Conservation (phyloP, 345 rosid species). For the Citrus trifoliata region DNA sequence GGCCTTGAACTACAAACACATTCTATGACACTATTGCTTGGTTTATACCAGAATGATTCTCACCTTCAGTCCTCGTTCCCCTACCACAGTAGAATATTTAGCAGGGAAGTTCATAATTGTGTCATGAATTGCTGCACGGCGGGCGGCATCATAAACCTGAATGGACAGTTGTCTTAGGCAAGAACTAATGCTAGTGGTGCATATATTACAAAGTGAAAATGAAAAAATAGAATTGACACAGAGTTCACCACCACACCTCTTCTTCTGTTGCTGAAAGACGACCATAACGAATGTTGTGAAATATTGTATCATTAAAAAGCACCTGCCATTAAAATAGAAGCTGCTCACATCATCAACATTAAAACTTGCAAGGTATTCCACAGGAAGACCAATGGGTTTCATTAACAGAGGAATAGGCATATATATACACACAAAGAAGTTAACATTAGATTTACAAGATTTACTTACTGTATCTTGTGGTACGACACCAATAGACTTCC, state of each 20-base stretch:
- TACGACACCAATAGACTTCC: slow-evolving; percentile 81
- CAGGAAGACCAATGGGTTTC: background rate
- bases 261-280: slow-evolving; percentile 86
- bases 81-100: slow-evolving; percentile 87
- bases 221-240: background rate
- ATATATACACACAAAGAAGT: background rate
- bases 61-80: slow-evolving; percentile 99
- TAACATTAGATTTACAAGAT: slow-evolving; percentile 2
- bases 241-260: slow-evolving; percentile 50
- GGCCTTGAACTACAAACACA: background rate
- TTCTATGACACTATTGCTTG: background rate
- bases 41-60: slow-evolving; percentile 23
- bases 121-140: slow-evolving; percentile 90
- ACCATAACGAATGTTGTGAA: slow-evolving; percentile 93
- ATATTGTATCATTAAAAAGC: slow-evolving; percentile 94
- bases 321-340: slow-evolving; percentile 54
- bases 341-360: slow-evolving; percentile 6
- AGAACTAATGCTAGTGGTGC: background rate
- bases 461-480: slow-evolving; percentile 95
- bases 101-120: slow-evolving; percentile 88
- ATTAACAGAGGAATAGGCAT: background rate
- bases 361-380: background rate
- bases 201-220: background rate
- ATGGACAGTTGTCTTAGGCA: slow-evolving; percentile 13
- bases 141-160: slow-evolving; percentile 97